These are phyloP conservation scores for Trichophaea hybrida DNA, from an alignment of 2,329 filamentous ascomycete species.

Conservation along the genomic window DNA sequence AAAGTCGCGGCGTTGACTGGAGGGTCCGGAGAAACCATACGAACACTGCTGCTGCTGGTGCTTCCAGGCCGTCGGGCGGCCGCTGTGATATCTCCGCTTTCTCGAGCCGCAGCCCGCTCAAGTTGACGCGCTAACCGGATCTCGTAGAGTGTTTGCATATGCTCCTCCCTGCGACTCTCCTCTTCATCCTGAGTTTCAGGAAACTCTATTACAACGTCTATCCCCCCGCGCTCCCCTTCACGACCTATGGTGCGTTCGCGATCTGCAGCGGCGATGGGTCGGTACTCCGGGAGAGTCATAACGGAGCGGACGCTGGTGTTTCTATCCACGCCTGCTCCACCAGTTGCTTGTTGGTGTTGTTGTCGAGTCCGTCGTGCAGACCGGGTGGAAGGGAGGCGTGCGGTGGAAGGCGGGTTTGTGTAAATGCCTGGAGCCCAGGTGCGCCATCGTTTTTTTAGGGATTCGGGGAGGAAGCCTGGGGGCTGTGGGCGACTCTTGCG, in stretches of 20 bases:
- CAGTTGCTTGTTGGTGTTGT: constrained; percentile 6
- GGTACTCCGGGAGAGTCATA: constrained; percentile 83
- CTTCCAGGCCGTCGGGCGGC: neutral
- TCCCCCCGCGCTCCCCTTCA: constrained; percentile 80
- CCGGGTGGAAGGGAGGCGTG: constrained; percentile 14
- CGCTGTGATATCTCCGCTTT: constrained; percentile 1
- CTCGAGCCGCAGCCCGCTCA: constrained; percentile 37
- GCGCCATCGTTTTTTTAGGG: constrained; percentile 39
- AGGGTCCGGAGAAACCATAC: neutral
- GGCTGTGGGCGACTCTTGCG: constrained; percentile 36
- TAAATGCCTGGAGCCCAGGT: constrained; percentile 35
- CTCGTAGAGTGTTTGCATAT: constrained; percentile 88
- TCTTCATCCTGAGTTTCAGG: constrained; percentile 68
- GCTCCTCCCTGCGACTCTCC: constrained; percentile 62
- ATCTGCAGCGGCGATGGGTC: constrained; percentile 46
- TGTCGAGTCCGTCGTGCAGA: constrained; percentile 24
- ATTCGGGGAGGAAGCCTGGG: constrained; percentile 39
- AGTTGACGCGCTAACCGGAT: constrained; percentile 65
- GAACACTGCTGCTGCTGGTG: neutral
- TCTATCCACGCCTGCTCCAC: constrained; percentile 47
- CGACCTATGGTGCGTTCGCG: constrained; percentile 72
- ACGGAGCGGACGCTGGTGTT: constrained; percentile 83
- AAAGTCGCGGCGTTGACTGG: constrained; percentile 1
- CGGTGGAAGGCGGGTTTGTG: constrained; percentile 11
- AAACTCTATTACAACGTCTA: constrained; percentile 78